Evolutionary conservation across 495 filamentous ascomycete genomes (phyloP).

Genomic region (Podospora pseudopauciseta): DNA sequence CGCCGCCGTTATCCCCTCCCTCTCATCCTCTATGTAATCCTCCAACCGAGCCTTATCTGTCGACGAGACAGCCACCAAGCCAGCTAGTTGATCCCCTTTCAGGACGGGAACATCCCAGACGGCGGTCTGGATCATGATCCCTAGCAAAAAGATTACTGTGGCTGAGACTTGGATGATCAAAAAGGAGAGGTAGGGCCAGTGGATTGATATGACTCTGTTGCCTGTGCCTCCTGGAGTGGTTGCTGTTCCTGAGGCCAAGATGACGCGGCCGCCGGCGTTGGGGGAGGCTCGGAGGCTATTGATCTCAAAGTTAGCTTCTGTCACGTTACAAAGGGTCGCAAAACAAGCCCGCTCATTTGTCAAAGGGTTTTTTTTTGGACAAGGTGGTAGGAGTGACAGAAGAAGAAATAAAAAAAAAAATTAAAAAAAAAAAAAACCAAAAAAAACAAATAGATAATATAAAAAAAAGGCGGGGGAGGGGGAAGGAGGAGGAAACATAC

Average conservation of each 20-base stretch:
- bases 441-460: too few relatives aligned
- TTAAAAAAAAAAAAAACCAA: too few relatives aligned
- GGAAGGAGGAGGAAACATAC: not conserved
- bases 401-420: too few relatives aligned
- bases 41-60: conserved; percentile 22
- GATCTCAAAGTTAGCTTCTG: not conserved
- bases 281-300: not conserved
- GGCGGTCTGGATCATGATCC: conserved; percentile 31
- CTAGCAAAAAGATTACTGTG: conserved; percentile 17
- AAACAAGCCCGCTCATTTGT: not conserved
- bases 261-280: not conserved
- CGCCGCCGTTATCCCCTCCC: not conserved
- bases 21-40: not conserved
- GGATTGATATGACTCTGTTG: conserved; percentile 25
- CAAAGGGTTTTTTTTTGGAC: too few relatives aligned
- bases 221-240: not conserved
- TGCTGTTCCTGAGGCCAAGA: not conserved
- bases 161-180: conserved; percentile 23
- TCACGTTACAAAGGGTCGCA: not conserved
- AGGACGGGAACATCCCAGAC: conserved; percentile 28
- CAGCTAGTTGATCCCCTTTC: conserved; percentile 25
- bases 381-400: too few relatives aligned
- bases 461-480: not conserved
- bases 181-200: conserved; percentile 27
- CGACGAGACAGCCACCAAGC: conserved; percentile 25